phyloP scores from a whole-genome alignment of 2,329 filamentous ascomycete species.

The Colletotrichum sp. region DNA sequence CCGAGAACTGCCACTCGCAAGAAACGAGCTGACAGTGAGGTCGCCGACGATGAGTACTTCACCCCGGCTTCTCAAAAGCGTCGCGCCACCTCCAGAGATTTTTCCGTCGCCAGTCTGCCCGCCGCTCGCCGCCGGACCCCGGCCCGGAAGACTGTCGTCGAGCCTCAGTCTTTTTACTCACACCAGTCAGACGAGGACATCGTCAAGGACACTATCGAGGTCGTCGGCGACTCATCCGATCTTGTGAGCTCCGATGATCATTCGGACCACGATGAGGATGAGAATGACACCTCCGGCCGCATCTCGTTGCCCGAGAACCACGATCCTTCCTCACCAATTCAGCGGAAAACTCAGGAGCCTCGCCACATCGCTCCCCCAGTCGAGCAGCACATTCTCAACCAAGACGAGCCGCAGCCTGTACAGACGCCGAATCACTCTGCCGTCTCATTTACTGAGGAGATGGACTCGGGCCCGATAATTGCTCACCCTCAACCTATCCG shows the following conservation, averaged over 20 bases:
- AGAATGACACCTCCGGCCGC: background rate
- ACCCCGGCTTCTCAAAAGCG: slow-evolving; percentile 9
- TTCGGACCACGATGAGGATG: slow-evolving; percentile 21
- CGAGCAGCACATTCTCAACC: background rate
- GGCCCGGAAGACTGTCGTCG: slow-evolving; percentile 41
- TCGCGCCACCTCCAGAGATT: slow-evolving; percentile 21
- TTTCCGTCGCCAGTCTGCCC: slow-evolving; percentile 6
- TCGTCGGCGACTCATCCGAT: slow-evolving; percentile 45
- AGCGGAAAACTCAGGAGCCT: background rate
- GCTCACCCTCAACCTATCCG: slow-evolving; percentile 21
- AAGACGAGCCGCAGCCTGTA: background rate
- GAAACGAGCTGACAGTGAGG: slow-evolving; percentile 32
- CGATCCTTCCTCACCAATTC: slow-evolving; percentile 10
- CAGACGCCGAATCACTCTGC: background rate
- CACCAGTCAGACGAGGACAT: slow-evolving; percentile 43
- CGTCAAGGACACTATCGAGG: slow-evolving; percentile 63
- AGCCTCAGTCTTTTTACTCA: slow-evolving; percentile 6
- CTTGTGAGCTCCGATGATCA: slow-evolving; percentile 34
- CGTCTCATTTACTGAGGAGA: background rate
- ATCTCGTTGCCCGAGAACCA: background rate
- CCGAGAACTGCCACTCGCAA: slow-evolving; percentile 29
- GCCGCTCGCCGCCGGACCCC: slow-evolving; percentile 41
- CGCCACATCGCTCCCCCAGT: background rate
- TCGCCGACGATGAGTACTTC: slow-evolving; percentile 16
- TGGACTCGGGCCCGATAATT: slow-evolving; percentile 7